Evolutionary conservation across 2,329 filamentous ascomycete genomes (phyloP), one percentile per base, ranked within the genome.

Genomic region (Lasiodiplodia sp.): DNA sequence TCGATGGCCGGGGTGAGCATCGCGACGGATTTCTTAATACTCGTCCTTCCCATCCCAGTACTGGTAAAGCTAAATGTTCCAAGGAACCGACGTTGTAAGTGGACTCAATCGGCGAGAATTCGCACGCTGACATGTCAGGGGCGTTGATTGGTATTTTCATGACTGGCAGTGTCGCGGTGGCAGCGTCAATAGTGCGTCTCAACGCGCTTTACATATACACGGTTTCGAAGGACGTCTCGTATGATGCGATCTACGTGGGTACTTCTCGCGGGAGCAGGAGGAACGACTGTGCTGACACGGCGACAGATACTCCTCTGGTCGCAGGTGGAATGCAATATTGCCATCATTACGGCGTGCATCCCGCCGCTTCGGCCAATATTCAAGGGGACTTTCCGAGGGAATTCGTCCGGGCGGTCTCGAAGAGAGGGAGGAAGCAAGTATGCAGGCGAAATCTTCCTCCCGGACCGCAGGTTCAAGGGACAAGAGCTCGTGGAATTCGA

Each of bases 291-390:
- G 16, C 56, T 53, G 28, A 64, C n/a, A 34, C 12, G 10, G 21
- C 4, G 25, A 4, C 69, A 74, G 71, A 72, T 75, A 37, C 71
- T 74, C 23, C 68, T 82, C n/a, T 82, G 81, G 77, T 79, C 78
- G 69, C 77, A 79, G 68, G 75, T 82, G 62, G 80, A 83, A 69
- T 76, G 82, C n/a, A 79, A 79, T 68, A 72, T 81, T 21, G 80
- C 79, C 5, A 80, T 82, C 60, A 73, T 81, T 2, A 80, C 80
- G 6, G 78, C 80, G 2, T 81, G 77, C 1, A 72, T 81, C 0
- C 79, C 80, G 3, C 74, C 79, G 1, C 75, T 83, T 21, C 76
- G 76, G 7, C 79, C 79, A 2, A 72, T 81, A 23, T 76, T 81
- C 70, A 70, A 49, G 14, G 57, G 62, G 16, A 69, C 68, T 3